Percentiles rank a stretch among this genome's conserved stretches.
phyloP scores from a whole-genome alignment of 345 rosid genomes.

The Raphanus raphanistrum region DNA sequence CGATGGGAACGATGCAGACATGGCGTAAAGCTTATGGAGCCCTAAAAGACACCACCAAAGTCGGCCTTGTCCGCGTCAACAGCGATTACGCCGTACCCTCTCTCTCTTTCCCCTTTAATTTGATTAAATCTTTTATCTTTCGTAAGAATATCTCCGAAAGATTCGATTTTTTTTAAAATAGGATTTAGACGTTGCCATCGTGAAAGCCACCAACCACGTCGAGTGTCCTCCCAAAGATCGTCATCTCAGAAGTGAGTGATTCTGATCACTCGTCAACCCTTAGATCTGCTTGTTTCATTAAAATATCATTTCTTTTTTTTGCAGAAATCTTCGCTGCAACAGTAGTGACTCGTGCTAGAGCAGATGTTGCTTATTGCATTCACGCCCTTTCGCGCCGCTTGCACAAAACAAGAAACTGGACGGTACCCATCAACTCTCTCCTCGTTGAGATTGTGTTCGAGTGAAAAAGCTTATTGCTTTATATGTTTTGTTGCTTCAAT shows the following conservation, averaged over 20 bases:
- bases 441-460: not conserved
- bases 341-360: conserved; percentile 75
- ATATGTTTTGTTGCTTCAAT: not conserved
- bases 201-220: conserved; percentile 95
- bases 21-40: conserved; percentile 98
- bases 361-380: conserved; percentile 90
- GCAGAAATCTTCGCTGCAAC: conserved; percentile 78
- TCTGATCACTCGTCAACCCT: conserved; percentile 25
- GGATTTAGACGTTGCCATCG: conserved; percentile 98
- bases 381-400: conserved; percentile 79
- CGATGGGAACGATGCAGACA: conserved; percentile 93
- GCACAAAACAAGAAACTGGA: conserved; percentile 89
- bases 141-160: not conserved
- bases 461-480: not conserved
- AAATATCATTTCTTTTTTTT: not conserved
- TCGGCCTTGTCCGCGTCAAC: conserved; percentile 99
- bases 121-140: not conserved
- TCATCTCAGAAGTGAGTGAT: conserved; percentile 76
- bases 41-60: conserved; percentile 95
- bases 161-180: conserved; percentile 35
- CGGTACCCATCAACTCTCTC: conserved; percentile 29
- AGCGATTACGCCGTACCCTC: conserved; percentile 82
- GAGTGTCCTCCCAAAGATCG: conserved; percentile 98
- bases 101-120: not conserved
- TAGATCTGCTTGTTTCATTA: conserved; percentile 22